Evolutionary conservation across 1,284 basidiomycete species (phyloP), one percentile per base, ranked within the genome.

Genomic region (Taiwanofungus camphoratus): DNA sequence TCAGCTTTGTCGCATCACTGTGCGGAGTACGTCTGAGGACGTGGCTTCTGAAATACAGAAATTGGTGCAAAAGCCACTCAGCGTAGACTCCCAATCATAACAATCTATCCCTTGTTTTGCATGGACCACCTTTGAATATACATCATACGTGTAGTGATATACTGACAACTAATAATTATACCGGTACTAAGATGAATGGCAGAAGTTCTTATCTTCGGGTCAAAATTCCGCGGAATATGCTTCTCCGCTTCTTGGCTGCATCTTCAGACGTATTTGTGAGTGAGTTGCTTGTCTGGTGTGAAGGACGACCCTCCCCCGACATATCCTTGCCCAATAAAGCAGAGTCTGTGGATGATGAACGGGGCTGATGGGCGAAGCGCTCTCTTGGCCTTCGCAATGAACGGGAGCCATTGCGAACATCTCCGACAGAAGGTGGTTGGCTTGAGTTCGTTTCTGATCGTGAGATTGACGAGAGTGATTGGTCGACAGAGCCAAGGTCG

Each of bases 11-110:
- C 87, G 96, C 41, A 62, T 99, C 48, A 99, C 96, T 6, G 77
- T 98, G 34, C 79, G 96, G 56, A 95, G 93, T 57, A 98, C 96
- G 2, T 97, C 95, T 44, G 94, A 95, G 62, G 76, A 85, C 26
- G 92, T 96, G 7, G 92, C 93, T 29, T 63, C 71, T 2, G 89
- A 93, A 65, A 76, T 94, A 36, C 76, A 92, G 59, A 76, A 73
- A 56, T 66, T 86, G 46, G 53, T 89, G 46, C 76, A 82, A 56
- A 79, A 71, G 57, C 71, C 73, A 16, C 61, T 87, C 27, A 39
- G 39, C 27, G 56, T 54, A 23, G 54, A 61, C 44, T 32, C 51
- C 19, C 29, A 31, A 19, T 44, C 49, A 45, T 55, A 40, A 27
- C 32, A 35, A 27, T 38, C 40, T 32, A 30, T 32, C n/a, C 32